Percentiles rank a stretch among this genome's conserved stretches.
phyloP scores from a whole-genome alignment of 2,329 filamentous ascomycete species.

The Aspergillus sp. region DNA sequence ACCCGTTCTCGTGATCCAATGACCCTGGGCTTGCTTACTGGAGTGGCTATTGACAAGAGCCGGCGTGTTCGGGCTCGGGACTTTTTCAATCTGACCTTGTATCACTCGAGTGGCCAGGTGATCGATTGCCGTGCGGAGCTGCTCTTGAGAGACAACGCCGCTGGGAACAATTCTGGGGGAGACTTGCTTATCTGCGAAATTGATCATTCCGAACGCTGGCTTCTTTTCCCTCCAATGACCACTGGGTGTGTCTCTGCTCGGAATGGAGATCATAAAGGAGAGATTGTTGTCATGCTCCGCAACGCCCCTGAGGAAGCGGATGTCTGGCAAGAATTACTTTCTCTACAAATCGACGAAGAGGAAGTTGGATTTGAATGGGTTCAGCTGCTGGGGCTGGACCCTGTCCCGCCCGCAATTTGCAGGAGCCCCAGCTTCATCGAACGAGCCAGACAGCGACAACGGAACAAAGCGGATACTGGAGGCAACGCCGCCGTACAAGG shows the following conservation, averaged over 20 bases:
- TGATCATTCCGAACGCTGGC: slow-evolving; percentile 66
- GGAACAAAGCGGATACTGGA: slow-evolving; percentile 14
- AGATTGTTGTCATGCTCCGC: slow-evolving; percentile 80
- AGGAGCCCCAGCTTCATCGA: slow-evolving; percentile 45
- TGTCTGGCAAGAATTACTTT: slow-evolving; percentile 77
- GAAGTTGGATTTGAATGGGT: slow-evolving; percentile 79
- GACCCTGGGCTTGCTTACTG: slow-evolving; percentile 61
- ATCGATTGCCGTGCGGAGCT: slow-evolving; percentile 84
- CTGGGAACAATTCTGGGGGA: slow-evolving; percentile 57
- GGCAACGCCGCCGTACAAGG: slow-evolving; percentile 24
- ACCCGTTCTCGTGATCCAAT: slow-evolving; percentile 69
- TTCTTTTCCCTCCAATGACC: slow-evolving; percentile 85
- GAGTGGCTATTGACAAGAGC: slow-evolving; percentile 61
- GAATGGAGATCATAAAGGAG: slow-evolving; percentile 58
- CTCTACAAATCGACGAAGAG: slow-evolving; percentile 65
- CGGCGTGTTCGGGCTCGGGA: slow-evolving; percentile 85
- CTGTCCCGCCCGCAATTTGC: slow-evolving; percentile 51
- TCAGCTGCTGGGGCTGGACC: slow-evolving; percentile 62
- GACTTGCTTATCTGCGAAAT: slow-evolving; percentile 90
- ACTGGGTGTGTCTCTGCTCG: slow-evolving; percentile 67
- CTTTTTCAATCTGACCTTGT: slow-evolving; percentile 73
- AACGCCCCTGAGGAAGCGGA: slow-evolving; percentile 52
- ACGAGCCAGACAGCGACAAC: slow-evolving; percentile 29
- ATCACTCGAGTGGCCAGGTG: slow-evolving; percentile 81
- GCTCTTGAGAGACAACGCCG: slow-evolving; percentile 69